These are phyloP conservation scores for Leptomonas pyrrhocoris DNA, from an alignment of 208 protist species.

Conservation along the genomic window DNA sequence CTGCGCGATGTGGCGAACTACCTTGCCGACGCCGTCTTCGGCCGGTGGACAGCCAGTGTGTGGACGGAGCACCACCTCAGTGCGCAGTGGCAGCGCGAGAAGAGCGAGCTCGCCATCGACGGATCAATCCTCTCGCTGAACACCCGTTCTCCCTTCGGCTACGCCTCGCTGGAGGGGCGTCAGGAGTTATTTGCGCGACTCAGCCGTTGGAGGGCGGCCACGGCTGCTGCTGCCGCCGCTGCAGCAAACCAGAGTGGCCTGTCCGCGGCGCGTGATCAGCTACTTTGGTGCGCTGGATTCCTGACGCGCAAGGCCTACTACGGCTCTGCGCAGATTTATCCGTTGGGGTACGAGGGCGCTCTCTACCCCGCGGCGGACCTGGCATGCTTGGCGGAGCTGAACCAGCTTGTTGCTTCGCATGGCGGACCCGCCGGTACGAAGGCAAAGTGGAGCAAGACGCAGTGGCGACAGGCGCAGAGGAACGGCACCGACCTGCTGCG, in stretches of 20 bases:
- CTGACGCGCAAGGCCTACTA: slow-evolving; percentile 18
- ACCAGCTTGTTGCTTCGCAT: slow-evolving; percentile 11
- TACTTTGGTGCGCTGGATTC: slow-evolving; percentile 32
- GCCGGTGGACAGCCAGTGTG: slow-evolving; percentile 25
- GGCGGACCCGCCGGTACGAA: background rate
- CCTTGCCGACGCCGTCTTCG: slow-evolving; percentile 53
- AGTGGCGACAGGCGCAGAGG: slow-evolving; percentile 13
- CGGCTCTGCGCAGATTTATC: slow-evolving; percentile 11
- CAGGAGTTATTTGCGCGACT: slow-evolving; percentile 71
- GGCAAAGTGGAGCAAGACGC: background rate
- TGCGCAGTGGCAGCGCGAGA: slow-evolving; percentile 76
- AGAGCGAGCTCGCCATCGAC: slow-evolving; percentile 23
- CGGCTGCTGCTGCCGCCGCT: background rate
- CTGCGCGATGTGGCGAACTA: slow-evolving; percentile 41
- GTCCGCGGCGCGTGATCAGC: slow-evolving; percentile 9
- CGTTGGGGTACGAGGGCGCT: slow-evolving; percentile 56
- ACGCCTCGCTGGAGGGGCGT: slow-evolving; percentile 45
- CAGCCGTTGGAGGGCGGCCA: slow-evolving; percentile 41
- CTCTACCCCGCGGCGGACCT: slow-evolving; percentile 58
- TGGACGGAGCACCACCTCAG: slow-evolving; percentile 71
- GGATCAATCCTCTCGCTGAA: slow-evolving; percentile 45
- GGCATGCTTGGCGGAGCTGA: slow-evolving; percentile 45
- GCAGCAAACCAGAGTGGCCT: background rate
- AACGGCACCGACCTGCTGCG: slow-evolving; percentile 21
- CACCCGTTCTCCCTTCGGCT: slow-evolving; percentile 46